Evolutionary conservation across 768 basidiomycete genomes (phyloP).

Genomic region (Amanita inopinata): DNA sequence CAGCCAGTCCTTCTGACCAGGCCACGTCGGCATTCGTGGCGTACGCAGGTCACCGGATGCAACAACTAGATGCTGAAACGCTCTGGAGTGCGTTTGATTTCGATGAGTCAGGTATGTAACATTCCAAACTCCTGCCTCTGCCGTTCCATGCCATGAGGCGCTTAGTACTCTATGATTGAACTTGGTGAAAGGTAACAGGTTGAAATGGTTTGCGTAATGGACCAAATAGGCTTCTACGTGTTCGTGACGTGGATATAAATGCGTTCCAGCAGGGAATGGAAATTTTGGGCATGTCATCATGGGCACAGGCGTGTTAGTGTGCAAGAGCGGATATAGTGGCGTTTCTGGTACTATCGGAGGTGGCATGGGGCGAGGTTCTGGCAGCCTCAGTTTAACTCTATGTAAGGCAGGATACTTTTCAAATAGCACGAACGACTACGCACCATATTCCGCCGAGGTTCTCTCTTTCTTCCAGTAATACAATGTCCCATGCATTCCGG

Average conservation of each 20-base stretch:
- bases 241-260: constrained; percentile 40
- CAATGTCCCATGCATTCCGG: constrained; percentile 34
- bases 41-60: constrained; percentile 49
- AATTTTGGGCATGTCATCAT: constrained; percentile 50
- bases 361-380: constrained; percentile 18
- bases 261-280: constrained; percentile 40
- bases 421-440: constrained; percentile 5
- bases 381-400: constrained; percentile 20
- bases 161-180: constrained; percentile 33
- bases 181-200: constrained; percentile 28
- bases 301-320: constrained; percentile 46
- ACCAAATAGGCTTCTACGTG: constrained; percentile 37
- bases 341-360: constrained; percentile 45
- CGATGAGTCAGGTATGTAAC: background rate
- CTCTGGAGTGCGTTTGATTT: constrained; percentile 12
- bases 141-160: constrained; percentile 2
- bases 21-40: constrained; percentile 35
- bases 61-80: constrained; percentile 45
- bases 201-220: constrained; percentile 28
- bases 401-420: background rate
- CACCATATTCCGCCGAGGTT: constrained; percentile 53
- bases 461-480: constrained; percentile 42
- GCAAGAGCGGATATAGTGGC: constrained; percentile 43
- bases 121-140: constrained; percentile 1
- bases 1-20: constrained; percentile 42